These are phyloP conservation scores for Gamarada debralockiae DNA, from an alignment of 495 filamentous ascomycete species.

Conservation along the genomic window DNA sequence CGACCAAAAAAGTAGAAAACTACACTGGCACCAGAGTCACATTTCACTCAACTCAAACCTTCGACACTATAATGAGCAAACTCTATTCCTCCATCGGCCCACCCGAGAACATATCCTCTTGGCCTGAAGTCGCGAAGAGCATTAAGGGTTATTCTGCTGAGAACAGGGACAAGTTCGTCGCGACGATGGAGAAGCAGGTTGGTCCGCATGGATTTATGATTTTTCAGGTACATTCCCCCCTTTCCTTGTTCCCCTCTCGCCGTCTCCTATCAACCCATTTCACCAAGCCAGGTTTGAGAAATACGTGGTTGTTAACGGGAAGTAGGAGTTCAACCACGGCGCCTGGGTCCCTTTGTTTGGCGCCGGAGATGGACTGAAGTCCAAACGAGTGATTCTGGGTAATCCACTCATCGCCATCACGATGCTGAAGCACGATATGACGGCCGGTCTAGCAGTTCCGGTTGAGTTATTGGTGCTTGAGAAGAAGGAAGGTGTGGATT, in stretches of 20 bases:
- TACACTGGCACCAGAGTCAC: not conserved
- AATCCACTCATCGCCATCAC: slow-evolving; percentile 19
- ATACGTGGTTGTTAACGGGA: not conserved
- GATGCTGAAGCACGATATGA: slow-evolving; percentile 14
- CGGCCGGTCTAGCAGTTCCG: slow-evolving; percentile 14
- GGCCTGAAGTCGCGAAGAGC: not conserved
- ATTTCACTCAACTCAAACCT: not conserved
- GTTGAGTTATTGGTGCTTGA: slow-evolving; percentile 20
- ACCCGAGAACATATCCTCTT: not conserved
- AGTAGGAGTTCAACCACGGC: slow-evolving; percentile 14
- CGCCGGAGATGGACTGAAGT: not conserved
- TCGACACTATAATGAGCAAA: not conserved
- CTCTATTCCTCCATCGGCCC: slow-evolving; percentile 11
- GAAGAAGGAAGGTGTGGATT: slow-evolving; percentile 2
- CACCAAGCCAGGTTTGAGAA: not conserved
- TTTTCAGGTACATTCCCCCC: slow-evolving; percentile 11
- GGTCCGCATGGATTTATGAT: slow-evolving; percentile 20
- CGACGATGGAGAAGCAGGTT: not conserved
- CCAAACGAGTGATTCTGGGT: slow-evolving; percentile 12
- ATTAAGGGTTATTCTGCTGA: not conserved
- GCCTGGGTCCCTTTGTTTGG: slow-evolving; percentile 14
- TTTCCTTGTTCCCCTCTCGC: not conserved
- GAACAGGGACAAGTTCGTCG: not conserved
- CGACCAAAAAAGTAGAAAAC: not conserved
- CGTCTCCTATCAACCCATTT: not conserved